Base-by-base conservation (phyloP, 139 green algal species). In the Coelastrella sp. region DNA sequence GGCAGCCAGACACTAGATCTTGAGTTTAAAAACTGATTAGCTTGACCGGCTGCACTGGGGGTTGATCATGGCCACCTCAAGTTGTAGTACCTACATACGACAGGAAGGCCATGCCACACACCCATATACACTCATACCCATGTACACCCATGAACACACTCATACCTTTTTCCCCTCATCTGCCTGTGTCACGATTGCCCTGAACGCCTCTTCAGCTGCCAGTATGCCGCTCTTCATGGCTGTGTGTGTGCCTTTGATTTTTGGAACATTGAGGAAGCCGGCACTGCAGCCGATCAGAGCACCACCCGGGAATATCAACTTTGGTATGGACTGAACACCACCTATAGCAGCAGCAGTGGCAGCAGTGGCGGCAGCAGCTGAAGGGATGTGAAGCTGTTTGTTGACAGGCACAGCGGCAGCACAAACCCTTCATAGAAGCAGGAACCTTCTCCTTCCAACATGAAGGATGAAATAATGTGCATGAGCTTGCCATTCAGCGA, bases 161-260 rank as follows among this genome's bases (percentile, higher is more conserved):
- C 74, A 19, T 24, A 76, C 68, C 68, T 76, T 24, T 35, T 76
- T 76, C 6, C 19, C 7, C 19, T 76, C 17, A 24, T 76, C 68
- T 76, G 68, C 79, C n/a, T 90, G 75, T 14, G 65, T 63, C 0
- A 73, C 92, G 27, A 98, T 93, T 63, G 82, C 93, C 1, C 89
- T 24, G 85, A 97, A 96, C 6, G 94, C 94, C 6, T 93, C 95
- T 81, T 99, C 96, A 7, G 93, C 97, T 9, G 96, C 97, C 68
- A 98, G 57, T 87, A 99, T 98, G 89, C 97, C 97, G 14, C 93
- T 96, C 94, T 98, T 97, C 96, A 99, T 99, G 59, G 98, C 98
- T 0, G 85, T 90, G 78, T 91, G 87, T 22, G 35, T 88, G 25
- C 90, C 96, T 95, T 99, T 99, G 91, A 99, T 98, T 83, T 97